Evolutionary conservation across 2,329 filamentous ascomycete species (phyloP).

Genomic region (Arachnomyces sp.): DNA sequence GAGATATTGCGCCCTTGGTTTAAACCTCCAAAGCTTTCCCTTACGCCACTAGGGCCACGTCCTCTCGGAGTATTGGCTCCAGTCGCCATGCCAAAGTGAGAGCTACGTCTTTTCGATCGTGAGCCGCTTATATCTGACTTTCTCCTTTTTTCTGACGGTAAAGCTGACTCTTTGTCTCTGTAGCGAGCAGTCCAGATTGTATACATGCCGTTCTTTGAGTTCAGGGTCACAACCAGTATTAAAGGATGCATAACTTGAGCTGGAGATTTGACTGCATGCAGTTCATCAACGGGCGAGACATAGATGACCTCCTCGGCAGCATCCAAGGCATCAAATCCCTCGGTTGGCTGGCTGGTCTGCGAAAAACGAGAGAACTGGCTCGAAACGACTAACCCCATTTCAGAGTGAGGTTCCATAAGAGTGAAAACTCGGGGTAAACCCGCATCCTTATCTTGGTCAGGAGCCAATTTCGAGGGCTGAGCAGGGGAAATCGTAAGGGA

Average conservation of each 20-base stretch:
- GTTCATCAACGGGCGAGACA: slow-evolving; percentile 46
- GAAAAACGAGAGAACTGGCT: slow-evolving; percentile 28
- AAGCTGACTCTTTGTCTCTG: slow-evolving; percentile 55
- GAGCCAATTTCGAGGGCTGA: slow-evolving; percentile 51
- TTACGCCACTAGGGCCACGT: slow-evolving; percentile 52
- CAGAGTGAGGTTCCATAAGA: slow-evolving; percentile 74
- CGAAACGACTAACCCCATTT: slow-evolving; percentile 73
- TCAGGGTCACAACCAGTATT: slow-evolving; percentile 70
- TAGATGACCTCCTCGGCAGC: slow-evolving; percentile 76
- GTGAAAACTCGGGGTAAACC: slow-evolving; percentile 61
- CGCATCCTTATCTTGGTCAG: slow-evolving; percentile 48
- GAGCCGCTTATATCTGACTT: slow-evolving; percentile 49
- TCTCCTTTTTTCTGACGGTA: slow-evolving; percentile 32
- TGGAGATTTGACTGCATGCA: slow-evolving; percentile 12
- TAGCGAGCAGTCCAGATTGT: slow-evolving; percentile 81
- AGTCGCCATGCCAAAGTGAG: slow-evolving; percentile 55
- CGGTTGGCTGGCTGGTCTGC: slow-evolving; percentile 19
- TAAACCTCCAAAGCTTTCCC: slow-evolving; percentile 65
- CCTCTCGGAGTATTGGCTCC: slow-evolving; percentile 66
- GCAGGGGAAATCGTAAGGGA: slow-evolving; percentile 41
- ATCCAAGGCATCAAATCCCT: slow-evolving; percentile 54
- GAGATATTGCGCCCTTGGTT: slow-evolving; percentile 36
- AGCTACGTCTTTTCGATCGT: slow-evolving; percentile 60
- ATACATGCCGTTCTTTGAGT: slow-evolving; percentile 65
- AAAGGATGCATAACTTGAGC: slow-evolving; percentile 44